Evolutionary conservation across 768 basidiomycete species (phyloP).

Genomic region (Hygrocybe coccinea): DNA sequence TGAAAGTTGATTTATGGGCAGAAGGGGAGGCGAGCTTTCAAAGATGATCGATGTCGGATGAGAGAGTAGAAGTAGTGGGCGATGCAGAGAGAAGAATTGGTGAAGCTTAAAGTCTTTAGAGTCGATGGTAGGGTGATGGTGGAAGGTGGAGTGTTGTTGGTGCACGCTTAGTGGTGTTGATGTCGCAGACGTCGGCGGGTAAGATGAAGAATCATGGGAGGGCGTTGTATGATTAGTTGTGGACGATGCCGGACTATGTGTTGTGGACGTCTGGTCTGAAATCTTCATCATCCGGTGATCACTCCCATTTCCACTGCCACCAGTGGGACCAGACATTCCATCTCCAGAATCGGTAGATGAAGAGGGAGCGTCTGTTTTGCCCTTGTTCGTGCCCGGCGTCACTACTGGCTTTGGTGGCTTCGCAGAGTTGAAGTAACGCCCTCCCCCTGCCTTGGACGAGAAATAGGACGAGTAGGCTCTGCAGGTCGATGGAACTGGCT

Average conservation of each 20-base stretch:
- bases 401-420: constrained; percentile 58
- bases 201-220: constrained; percentile 4
- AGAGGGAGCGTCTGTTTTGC: constrained; percentile 27
- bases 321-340: constrained; percentile 5
- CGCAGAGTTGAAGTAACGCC: constrained; percentile 69
- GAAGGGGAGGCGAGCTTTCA: background rate
- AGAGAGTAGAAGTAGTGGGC: constrained; percentile 67
- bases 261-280: constrained; percentile 7
- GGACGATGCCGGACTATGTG: too few species aligned
- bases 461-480: constrained; percentile 76
- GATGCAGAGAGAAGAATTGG: constrained; percentile 79
- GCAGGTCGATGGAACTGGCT: constrained; percentile 41
- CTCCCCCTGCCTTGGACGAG: constrained; percentile 69
- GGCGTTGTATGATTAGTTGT: background rate
- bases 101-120: constrained; percentile 73
- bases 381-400: constrained; percentile 15
- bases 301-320: background rate
- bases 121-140: constrained; percentile 54
- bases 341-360: constrained; percentile 20
- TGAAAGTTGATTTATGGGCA: constrained; percentile 16
- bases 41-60: constrained; percentile 53
- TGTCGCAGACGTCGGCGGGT: constrained; percentile 16
- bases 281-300: background rate
- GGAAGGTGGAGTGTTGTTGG: background rate
- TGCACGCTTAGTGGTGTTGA: constrained; percentile 14